Conservation (phyloP, 371 early-diverging fungal species). For the Coemansia sp. region DNA sequence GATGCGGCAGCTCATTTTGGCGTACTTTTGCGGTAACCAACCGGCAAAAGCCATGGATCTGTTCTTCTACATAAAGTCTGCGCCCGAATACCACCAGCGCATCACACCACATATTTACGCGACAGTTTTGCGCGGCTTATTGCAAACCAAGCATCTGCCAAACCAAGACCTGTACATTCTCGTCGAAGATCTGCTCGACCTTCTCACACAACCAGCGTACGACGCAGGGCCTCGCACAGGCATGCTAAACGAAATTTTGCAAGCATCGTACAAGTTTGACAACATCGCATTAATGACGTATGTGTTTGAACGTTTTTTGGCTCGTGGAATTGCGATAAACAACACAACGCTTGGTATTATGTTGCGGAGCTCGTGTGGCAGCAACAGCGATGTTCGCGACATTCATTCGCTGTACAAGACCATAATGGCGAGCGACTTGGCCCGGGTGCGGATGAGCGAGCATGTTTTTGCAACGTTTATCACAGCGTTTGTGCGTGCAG, state of each 20-base stretch:
- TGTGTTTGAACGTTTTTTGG: conserved; percentile 23
- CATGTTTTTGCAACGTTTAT: conserved; percentile 36
- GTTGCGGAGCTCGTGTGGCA: conserved; percentile 13
- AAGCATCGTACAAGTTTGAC: conserved; percentile 7
- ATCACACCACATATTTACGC: conserved; percentile 35
- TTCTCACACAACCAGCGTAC: conserved; percentile 2
- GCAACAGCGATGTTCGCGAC: conserved; percentile 10
- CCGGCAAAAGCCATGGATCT: conserved; percentile 30
- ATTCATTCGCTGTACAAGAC: conserved; percentile 15
- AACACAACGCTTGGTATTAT: conserved; percentile 37
- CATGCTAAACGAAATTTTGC: conserved; percentile 34
- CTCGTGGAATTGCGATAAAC: conserved; percentile 9
- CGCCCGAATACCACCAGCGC: not conserved
- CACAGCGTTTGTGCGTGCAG: conserved; percentile 23
- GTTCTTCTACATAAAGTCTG: conserved; percentile 1
- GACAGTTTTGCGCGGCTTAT: conserved; percentile 16
- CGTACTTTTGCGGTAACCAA: conserved; percentile 28
- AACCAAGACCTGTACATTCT: not conserved
- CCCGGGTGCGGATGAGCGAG: conserved; percentile 7
- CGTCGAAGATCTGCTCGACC: conserved; percentile 22
- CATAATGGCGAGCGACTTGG: conserved; percentile 1
- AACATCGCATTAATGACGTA: conserved; percentile 4
- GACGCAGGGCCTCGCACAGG: conserved; percentile 18
- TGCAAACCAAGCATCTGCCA: conserved; percentile 7
- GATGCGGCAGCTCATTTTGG: conserved; percentile 32